Evolutionary conservation across 495 filamentous ascomycete species (phyloP).

Genomic region (Aspergillus mulundensis): DNA sequence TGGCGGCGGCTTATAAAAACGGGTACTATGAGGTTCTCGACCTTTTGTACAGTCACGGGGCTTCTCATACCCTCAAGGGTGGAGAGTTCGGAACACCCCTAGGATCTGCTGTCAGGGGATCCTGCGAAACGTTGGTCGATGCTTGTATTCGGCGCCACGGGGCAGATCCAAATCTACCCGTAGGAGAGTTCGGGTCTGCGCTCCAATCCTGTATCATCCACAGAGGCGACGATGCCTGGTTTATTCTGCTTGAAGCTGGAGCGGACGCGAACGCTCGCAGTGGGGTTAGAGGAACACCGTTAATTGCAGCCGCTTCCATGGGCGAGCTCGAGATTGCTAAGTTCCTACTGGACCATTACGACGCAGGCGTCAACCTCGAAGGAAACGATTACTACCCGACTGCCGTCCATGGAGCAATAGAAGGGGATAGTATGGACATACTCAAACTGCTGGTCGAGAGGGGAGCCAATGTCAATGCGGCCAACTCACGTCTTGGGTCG

Average conservation of each 20-base stretch:
- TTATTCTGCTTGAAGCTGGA: background rate
- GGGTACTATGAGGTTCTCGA: background rate
- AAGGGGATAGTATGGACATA: background rate
- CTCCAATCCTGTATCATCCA: background rate
- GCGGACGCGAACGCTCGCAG: background rate
- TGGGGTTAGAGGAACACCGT: background rate
- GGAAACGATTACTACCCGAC: background rate
- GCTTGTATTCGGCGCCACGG: background rate
- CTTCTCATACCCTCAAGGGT: background rate
- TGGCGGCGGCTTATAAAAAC: background rate
- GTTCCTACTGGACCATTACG: background rate
- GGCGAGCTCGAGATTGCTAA: background rate
- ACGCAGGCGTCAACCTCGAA: background rate
- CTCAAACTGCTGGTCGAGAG: background rate
- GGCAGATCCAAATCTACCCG: background rate
- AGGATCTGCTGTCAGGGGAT: background rate
- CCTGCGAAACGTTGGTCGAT: background rate
- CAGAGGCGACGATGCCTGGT: background rate
- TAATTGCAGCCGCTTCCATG: background rate
- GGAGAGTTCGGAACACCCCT: background rate
- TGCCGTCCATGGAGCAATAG: background rate
- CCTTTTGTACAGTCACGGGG: background rate
- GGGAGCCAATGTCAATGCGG: background rate
- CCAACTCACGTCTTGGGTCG: background rate
- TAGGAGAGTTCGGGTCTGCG: background rate